Base-by-base conservation (phyloP, 495 filamentous ascomycete species). In the Corynascus novoguineensis region DNA sequence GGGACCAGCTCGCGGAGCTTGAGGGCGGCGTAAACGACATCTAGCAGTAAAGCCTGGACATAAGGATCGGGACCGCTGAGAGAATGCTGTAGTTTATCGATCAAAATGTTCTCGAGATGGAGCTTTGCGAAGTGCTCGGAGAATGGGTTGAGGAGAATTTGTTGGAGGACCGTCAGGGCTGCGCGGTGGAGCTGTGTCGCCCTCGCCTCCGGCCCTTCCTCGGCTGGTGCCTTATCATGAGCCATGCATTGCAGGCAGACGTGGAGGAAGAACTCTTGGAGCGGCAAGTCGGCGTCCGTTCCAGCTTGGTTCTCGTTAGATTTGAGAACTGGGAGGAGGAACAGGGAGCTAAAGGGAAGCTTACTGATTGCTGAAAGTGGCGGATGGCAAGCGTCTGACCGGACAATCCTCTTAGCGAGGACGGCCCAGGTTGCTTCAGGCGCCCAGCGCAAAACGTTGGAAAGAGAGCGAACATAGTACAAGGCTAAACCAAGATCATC, bases 391-490 rank as follows among this genome's bases (percentile, higher is more conserved):
- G 66, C 66, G 14, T 76, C 73, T 11, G 68, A 65, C 24, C 67
- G 64, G 25, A 81, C 67, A 28, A 61, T 67, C 44, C 67, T 73
- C 37, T 75, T 72, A 15, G 83, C 81, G 7, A 89, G 71, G 0
- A 79, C 75, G n/a, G 75, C 72, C 83, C 86, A 86, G 28, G 81
- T 76, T 32, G 73, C 74, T 45, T 80, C 78, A 11, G 85, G 81
- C 3, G 83, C 78, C 71, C 78, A 83, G 41, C 77, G 74, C 34
- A 95, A 72, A 31, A 92, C 73, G 59, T 88, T 89, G 15, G 84
- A 85, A 0, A 93, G 69, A 2, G 86, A 86, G 59, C 83, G 83
- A 15, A 96, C 68, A 62, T 93, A 85, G 67, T 97, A 95, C 12
- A 86, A 73, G 57, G 82, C 88, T 51, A 92, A 77, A 56, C 86